These are phyloP conservation scores for Pochonia chlamydosporia DNA, from an alignment of 2,329 filamentous ascomycete species.

Conservation along the genomic window DNA sequence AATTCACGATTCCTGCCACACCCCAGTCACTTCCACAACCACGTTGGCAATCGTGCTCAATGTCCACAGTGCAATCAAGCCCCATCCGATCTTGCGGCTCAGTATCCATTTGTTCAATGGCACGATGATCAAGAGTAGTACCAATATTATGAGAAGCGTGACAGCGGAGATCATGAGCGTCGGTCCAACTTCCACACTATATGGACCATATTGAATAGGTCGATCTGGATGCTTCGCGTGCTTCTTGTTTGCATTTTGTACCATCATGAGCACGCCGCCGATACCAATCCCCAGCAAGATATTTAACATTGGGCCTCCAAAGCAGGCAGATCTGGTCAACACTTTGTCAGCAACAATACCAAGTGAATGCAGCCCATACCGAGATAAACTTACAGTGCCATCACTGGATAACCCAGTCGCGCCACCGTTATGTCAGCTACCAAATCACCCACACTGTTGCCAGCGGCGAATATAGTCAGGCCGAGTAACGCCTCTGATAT, in stretches of 20 bases:
- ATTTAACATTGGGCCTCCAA: slow-evolving; percentile 97
- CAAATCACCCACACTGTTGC: slow-evolving; percentile 89
- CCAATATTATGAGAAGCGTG: slow-evolving; percentile 75
- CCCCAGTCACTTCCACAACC: slow-evolving; percentile 64
- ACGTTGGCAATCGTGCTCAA: slow-evolving; percentile 79
- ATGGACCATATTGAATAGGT: slow-evolving; percentile 64
- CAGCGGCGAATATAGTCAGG: slow-evolving; percentile 91
- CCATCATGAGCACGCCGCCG: slow-evolving; percentile 81
- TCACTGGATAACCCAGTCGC: slow-evolving; percentile 87
- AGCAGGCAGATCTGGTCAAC: slow-evolving; percentile 67
- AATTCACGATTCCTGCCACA: slow-evolving; percentile 29
- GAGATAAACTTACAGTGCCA: slow-evolving; percentile 63
- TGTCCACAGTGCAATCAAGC: slow-evolving; percentile 73
- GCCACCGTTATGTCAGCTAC: slow-evolving; percentile 95
- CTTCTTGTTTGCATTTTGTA: slow-evolving; percentile 59
- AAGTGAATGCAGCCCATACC: no score
- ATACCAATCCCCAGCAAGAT: slow-evolving; percentile 94
- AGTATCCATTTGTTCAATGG: slow-evolving; percentile 83
- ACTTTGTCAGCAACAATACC: no score
- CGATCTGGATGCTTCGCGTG: slow-evolving; percentile 62
- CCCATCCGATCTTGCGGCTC: slow-evolving; percentile 75
- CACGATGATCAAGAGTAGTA: slow-evolving; percentile 72
- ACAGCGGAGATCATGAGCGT: slow-evolving; percentile 80
- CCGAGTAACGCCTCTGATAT: slow-evolving; percentile 95
- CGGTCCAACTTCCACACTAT: slow-evolving; percentile 76